Base-by-base conservation (phyloP, 495 filamentous ascomycete species). In the Darksidea phi region DNA sequence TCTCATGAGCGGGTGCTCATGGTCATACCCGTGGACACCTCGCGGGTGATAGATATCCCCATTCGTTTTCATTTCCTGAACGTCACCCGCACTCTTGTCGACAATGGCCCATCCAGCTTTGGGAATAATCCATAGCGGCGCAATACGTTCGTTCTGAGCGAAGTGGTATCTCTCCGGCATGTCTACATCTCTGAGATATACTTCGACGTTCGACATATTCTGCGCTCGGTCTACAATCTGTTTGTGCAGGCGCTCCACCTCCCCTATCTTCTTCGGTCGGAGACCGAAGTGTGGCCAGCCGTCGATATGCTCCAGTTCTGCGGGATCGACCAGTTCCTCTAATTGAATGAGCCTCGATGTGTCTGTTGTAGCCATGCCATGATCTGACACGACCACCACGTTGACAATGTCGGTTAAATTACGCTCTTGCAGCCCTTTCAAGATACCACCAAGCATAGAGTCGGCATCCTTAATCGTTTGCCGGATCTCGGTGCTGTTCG, bases 341-440 rank as follows among this genome's bases (percentile, higher is more conserved):
- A 97, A 76, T 71, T 97, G 94, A 23, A 99, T 82, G 38, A 96
- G 76, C n/a, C 93, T 84, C 17, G 84, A 79, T 0, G 80, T 83
- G 36, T 89, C 86, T 0, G 94, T 97, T 1, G 89, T 93, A 3
- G 93, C 93, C 94, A 99, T 99, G 20, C 94, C 94, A 67, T 99
- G 94, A 72, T 99, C 94, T 11, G 90, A 95, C 15, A 99, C 92
- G n/a, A 99, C 82, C 34, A 99, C 84, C n/a, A 99, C 81, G 64
- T 99, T 99, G 67, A 97, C 88, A 46, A 97, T 85, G 10, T 86
- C 71, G 0, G 91, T 96, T 15, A 97, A 77, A 67, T 97, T 95
- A 23, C 94, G 85, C 28, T 80, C 77, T 58, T 93, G 80, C 0
- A 99, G 75, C 0, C 91, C 92, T 7, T 78, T 68, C 67, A 99